A percentile compares a stretch with the other conserved stretches of the same genome.
phyloP scores from a whole-genome alignment of 768 basidiomycete species.

The Antrodiella citrinella region DNA sequence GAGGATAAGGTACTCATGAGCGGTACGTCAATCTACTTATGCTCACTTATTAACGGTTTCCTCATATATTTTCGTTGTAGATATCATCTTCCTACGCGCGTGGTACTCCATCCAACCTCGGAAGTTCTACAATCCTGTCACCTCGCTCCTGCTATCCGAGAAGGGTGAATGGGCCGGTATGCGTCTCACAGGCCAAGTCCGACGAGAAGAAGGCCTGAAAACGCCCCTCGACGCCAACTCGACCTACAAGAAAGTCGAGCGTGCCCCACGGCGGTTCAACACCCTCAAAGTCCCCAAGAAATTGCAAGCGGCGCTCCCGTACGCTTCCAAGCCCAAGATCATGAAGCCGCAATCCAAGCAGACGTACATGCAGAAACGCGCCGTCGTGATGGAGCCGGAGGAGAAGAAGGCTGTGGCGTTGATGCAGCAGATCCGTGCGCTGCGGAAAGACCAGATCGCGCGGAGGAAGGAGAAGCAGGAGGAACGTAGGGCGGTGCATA shows the following conservation, averaged over 20 bases:
- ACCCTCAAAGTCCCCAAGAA: constrained; percentile 81
- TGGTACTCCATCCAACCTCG: constrained; percentile 77
- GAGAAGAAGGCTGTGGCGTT: constrained; percentile 89
- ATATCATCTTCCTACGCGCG: constrained; percentile 38
- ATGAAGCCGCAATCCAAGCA: constrained; percentile 63
- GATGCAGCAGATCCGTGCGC: constrained; percentile 87
- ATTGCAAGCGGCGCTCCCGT: constrained; percentile 86
- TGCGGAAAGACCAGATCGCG: constrained; percentile 81
- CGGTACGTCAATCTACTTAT: constrained; percentile 56
- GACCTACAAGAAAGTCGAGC: constrained; percentile 76
- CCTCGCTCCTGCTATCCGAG: constrained; percentile 20
- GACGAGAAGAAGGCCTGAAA: constrained; percentile 72
- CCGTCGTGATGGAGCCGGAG: constrained; percentile 91
- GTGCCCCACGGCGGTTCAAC: constrained; percentile 81
- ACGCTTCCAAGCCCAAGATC: constrained; percentile 84
- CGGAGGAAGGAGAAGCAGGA: constrained; percentile 80
- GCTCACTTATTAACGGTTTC: not conserved
- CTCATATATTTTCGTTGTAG: constrained; percentile 35
- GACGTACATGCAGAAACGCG: constrained; percentile 93
- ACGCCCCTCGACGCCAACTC: constrained; percentile 81
- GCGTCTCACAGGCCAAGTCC: constrained; percentile 22
- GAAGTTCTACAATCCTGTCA: constrained; percentile 48
- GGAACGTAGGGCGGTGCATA: constrained; percentile 59
- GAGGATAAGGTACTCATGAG: constrained; percentile 97
- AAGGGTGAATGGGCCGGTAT: constrained; percentile 11